A percentile compares a stretch with the other conserved stretches of the same genome.
Conservation (phyloP, 495 filamentous ascomycete species). For the Penicillium coprophilum region DNA sequence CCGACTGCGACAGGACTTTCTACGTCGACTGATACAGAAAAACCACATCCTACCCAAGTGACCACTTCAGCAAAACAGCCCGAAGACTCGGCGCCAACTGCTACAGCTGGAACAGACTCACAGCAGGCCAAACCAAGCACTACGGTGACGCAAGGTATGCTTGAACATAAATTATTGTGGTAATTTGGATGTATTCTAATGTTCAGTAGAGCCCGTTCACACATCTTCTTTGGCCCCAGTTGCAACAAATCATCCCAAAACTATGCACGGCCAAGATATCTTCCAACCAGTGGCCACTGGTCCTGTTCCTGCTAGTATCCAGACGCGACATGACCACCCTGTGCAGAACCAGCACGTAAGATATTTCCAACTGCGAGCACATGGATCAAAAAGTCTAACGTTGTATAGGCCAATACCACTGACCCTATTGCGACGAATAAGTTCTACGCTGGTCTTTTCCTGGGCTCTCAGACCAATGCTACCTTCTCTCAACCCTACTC, state of each 20-base stretch:
- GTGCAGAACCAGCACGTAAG: constrained; percentile 49
- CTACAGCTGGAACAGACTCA: background rate
- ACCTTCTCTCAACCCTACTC: constrained; percentile 88
- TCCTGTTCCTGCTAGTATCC: constrained; percentile 55
- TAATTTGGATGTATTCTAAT: constrained; percentile 2
- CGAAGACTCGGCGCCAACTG: background rate
- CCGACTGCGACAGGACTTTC: background rate
- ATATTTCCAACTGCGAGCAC: constrained; percentile 12
- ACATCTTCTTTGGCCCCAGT: background rate
- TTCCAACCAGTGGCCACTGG: constrained; percentile 62
- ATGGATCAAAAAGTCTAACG: constrained; percentile 10
- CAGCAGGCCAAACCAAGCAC: background rate
- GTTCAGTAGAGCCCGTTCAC: constrained; percentile 4
- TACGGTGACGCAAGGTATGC: background rate
- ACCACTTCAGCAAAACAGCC: background rate
- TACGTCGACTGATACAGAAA: background rate
- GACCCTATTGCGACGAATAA: constrained; percentile 78
- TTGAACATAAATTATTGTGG: background rate
- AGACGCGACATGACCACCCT: constrained; percentile 51
- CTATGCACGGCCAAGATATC: constrained; percentile 43
- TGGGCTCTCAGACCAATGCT: constrained; percentile 67
- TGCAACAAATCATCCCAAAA: constrained; percentile 4
- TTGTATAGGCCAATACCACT: constrained; percentile 37
- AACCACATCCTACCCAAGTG: background rate
- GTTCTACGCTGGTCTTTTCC: constrained; percentile 88